These are phyloP conservation scores for Penicillium sp. DNA, from an alignment of 2,329 filamentous ascomycete genomes.

Conservation along the genomic window DNA sequence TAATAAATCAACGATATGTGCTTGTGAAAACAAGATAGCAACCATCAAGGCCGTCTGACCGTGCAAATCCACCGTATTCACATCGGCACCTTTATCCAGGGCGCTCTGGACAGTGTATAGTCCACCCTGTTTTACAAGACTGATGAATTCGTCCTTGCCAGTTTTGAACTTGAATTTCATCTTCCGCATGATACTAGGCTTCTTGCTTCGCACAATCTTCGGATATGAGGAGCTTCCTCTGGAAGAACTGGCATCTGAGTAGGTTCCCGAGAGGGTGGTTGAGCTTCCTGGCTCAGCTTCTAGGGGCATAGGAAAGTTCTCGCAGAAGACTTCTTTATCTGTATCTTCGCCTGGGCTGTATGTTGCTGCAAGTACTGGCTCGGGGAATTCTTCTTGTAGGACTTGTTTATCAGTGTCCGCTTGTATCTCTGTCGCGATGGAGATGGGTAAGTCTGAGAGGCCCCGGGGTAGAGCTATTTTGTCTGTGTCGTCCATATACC, in stretches of 20 bases:
- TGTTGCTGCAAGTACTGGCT: constrained; percentile 8
- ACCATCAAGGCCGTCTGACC: constrained; percentile 18
- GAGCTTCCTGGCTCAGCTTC: not conserved
- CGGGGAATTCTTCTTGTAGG: constrained; percentile 12
- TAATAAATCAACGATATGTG: constrained; percentile 10
- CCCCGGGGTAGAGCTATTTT: constrained; percentile 3
- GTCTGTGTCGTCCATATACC: not conserved
- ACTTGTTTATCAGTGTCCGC: constrained; percentile 1
- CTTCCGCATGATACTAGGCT: constrained; percentile 9
- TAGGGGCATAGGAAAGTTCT: constrained; percentile 6
- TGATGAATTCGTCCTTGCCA: constrained; percentile 14
- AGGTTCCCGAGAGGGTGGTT: not conserved
- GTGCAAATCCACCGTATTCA: constrained; percentile 5
- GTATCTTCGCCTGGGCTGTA: constrained; percentile 5
- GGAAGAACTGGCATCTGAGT: constrained; percentile 1
- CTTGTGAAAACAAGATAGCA: constrained; percentile 12
- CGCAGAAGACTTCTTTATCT: constrained; percentile 6
- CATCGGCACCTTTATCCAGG: constrained; percentile 15
- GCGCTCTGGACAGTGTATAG: constrained; percentile 3
- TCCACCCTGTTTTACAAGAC: constrained; percentile 5
- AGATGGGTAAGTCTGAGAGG: not conserved
- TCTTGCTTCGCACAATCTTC: constrained; percentile 1
- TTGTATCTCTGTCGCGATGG: not conserved
- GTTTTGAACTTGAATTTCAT: constrained; percentile 13
- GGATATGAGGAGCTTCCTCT: not conserved